A percentile compares a stretch with the other conserved stretches of the same genome.
phyloP scores from a whole-genome alignment of 2,329 filamentous ascomycete genomes.

The Aspergillus floridensis region DNA sequence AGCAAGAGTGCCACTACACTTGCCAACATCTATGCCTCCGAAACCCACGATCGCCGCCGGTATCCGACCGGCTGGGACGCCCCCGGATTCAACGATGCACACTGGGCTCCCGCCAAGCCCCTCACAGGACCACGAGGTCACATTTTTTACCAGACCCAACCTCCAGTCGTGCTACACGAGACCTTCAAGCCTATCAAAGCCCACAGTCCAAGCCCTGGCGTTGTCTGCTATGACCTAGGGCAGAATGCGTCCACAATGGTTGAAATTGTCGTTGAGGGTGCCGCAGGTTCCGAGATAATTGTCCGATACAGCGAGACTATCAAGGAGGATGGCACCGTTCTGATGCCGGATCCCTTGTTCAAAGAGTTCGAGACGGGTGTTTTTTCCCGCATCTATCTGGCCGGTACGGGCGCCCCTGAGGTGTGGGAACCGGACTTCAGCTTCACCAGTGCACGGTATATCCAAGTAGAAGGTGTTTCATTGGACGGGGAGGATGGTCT shows the following conservation, averaged over 20 bases:
- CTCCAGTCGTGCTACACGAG: slow-evolving; percentile 23
- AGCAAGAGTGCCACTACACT: slow-evolving; percentile 22
- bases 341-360: slow-evolving; percentile 26
- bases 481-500: slow-evolving; percentile 8
- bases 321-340: slow-evolving; percentile 17
- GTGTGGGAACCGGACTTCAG: slow-evolving; percentile 25
- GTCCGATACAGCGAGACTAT: slow-evolving; percentile 21
- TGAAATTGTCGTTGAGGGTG: slow-evolving; percentile 16
- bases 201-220: slow-evolving; percentile 11
- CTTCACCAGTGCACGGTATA: slow-evolving; percentile 25
- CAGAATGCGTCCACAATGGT: slow-evolving; percentile 25
- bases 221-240: slow-evolving; percentile 22
- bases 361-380: slow-evolving; percentile 25
- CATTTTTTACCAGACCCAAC: slow-evolving; percentile 22
- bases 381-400: slow-evolving; percentile 19
- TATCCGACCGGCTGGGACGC: slow-evolving; percentile 23
- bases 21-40: slow-evolving; percentile 26
- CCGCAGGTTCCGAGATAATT: slow-evolving; percentile 17
- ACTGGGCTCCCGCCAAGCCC: slow-evolving; percentile 20
- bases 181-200: slow-evolving; percentile 18
- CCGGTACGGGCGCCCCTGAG: slow-evolving; percentile 17
- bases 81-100: slow-evolving; percentile 11
- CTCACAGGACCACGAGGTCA: slow-evolving; percentile 23
- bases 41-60: slow-evolving; percentile 20
- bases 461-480: slow-evolving; percentile 23